A percentile compares a stretch with the other conserved stretches of the same genome.
Conservation (phyloP, 192 early-diverging fungal genomes). For the Podila epigama region DNA sequence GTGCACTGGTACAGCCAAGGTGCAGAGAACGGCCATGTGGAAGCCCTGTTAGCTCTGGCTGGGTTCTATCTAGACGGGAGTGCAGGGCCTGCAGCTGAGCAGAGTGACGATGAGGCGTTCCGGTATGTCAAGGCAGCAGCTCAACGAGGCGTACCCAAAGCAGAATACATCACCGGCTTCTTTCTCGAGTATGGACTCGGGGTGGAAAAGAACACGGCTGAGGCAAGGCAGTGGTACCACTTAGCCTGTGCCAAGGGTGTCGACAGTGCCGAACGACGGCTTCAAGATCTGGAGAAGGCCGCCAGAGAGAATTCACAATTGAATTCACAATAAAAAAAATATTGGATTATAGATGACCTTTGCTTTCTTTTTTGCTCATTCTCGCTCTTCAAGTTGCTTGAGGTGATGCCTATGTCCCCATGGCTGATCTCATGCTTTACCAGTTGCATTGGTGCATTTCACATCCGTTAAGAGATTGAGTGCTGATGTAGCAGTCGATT, state of each 20-base stretch:
- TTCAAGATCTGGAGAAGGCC: constrained; percentile 18
- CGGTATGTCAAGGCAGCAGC: constrained; percentile 34
- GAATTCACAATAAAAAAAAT: no score
- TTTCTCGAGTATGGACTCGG: constrained; percentile 44
- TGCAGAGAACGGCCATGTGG: constrained; percentile 78
- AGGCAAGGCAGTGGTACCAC: constrained; percentile 42
- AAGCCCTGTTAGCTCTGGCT: constrained; percentile 84
- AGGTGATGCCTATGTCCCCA: no score
- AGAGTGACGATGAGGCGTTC: constrained; percentile 44
- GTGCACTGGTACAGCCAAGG: constrained; percentile 81
- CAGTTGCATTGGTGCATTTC: no score
- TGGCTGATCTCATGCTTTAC: no score
- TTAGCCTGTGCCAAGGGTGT: constrained; percentile 43
- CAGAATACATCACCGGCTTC: constrained; percentile 46
- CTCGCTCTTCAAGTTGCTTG: no score
- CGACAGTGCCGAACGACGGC: constrained; percentile 25
- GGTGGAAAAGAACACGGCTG: constrained; percentile 18
- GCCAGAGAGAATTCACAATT: background rate
- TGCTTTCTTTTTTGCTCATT: background rate
- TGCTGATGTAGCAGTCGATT: no score
- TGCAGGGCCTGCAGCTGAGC: constrained; percentile 33
- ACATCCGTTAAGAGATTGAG: no score
- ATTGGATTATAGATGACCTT: no score
- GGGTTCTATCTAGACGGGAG: constrained; percentile 82
- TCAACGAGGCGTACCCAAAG: constrained; percentile 34